Percentiles rank a stretch among this genome's conserved stretches.
phyloP scores from a whole-genome alignment of 2,329 filamentous ascomycete genomes.

The Biscogniauxia marginata region DNA sequence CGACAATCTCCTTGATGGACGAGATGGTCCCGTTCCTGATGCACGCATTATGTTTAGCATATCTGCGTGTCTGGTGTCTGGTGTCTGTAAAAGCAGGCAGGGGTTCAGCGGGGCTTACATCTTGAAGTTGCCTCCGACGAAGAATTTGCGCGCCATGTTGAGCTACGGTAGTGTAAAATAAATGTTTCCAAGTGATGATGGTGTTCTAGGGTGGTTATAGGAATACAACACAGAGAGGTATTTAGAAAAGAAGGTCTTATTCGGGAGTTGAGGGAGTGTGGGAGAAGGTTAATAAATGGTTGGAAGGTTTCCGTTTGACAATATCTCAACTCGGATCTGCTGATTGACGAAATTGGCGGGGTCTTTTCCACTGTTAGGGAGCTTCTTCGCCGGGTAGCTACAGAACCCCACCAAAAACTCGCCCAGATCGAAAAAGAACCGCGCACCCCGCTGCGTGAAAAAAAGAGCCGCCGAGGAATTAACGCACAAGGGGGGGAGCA shows the following conservation, averaged over 20 bases:
- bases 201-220: neutral
- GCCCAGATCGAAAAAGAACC: neutral
- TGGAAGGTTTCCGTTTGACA: neutral
- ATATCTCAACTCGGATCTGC: neutral
- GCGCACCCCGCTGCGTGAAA: neutral
- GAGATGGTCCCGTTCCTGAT: slow-evolving; percentile 90
- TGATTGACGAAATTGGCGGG: slow-evolving; percentile 5
- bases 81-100: slow-evolving; percentile 20
- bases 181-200: no score
- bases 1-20: slow-evolving; percentile 87
- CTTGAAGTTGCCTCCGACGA: slow-evolving; percentile 99
- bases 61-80: slow-evolving; percentile 13
- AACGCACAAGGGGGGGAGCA: no score
- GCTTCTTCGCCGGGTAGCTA: neutral
- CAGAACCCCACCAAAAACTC: neutral
- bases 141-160: slow-evolving; percentile 93
- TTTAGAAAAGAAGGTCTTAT: neutral
- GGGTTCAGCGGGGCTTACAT: slow-evolving; percentile 52
- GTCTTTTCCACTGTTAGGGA: neutral
- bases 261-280: neutral
- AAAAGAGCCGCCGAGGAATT: neutral
- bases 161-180: slow-evolving; percentile 30
- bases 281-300: neutral
- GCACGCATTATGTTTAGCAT: slow-evolving; percentile 5
- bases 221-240: neutral